Evolutionary conservation across 441 rosid genomes (phyloP), one percentile per base, ranked within the genome.

Genomic region (Gossypium gossypioides): DNA sequence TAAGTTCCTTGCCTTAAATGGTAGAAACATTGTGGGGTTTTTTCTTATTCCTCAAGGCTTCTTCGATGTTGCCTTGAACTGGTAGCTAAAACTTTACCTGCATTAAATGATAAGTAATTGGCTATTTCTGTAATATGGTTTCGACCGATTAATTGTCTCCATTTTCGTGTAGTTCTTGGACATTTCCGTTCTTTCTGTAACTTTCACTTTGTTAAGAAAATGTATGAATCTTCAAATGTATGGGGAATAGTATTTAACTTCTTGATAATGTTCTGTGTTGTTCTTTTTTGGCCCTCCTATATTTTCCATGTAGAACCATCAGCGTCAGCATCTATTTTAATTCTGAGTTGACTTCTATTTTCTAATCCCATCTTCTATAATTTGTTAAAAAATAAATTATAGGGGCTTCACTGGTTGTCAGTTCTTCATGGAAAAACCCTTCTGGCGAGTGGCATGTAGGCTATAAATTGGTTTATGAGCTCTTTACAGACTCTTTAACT

Each of bases 381-480:
- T 71, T 56, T 66, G 51, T 68, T 55, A 42, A 19, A 69, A 64
- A 60, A 66, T 58, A 69, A 19, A 12, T 61, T 65, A 42, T 78
- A 94, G 99, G 98, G 71, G 84, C 79, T 62, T 73, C 88, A 61
- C 79, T 95, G 83, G 72, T 81, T 79, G 84, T 95, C 76, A 92
- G 92, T 82, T 79, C 95, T 60, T 86, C 89, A 5, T 95, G 99
- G 99, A 83, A 91, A 83, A 95, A 95, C 68, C 99, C 98, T 34
- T 84, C 92, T 67, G 97, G 93, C 72, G 93, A 89, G 72, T 95
- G 99, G 98, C 99, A 83, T 72, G 92, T 92, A 63, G 99, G 99
- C 68, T 87, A 73, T 79, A 95, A 95, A 85, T 78, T 95, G 89
- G 83, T 91, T 42, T 91, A 86, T 58, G 88, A 89, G 81, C 87